Evolutionary conservation across 768 basidiomycete genomes (phyloP).

Genomic region (Gelatoporia subvermispora): DNA sequence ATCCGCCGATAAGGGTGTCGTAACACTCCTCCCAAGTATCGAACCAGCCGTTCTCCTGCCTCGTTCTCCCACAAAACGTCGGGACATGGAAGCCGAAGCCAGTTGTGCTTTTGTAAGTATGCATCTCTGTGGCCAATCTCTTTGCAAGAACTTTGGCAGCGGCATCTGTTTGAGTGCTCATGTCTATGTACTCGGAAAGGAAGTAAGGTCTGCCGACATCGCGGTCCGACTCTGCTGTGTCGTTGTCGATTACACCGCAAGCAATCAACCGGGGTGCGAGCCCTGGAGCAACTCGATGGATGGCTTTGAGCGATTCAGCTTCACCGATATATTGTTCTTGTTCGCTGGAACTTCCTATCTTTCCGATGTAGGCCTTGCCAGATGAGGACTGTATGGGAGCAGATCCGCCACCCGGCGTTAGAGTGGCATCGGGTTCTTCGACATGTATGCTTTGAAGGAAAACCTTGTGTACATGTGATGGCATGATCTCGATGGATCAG

Average conservation of each 20-base stretch:
- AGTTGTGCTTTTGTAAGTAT: slow-evolving; percentile 44
- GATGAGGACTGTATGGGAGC: slow-evolving; percentile 53
- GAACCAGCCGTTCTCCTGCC: slow-evolving; percentile 69
- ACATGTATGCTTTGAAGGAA: slow-evolving; percentile 41
- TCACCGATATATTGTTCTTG: slow-evolving; percentile 67
- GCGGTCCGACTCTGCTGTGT: slow-evolving; percentile 22
- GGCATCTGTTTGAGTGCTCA: slow-evolving; percentile 40
- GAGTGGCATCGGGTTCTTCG: slow-evolving; percentile 48
- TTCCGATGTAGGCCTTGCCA: slow-evolving; percentile 58
- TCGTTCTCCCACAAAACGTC: slow-evolving; percentile 73
- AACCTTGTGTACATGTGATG: slow-evolving; percentile 10
- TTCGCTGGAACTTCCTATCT: slow-evolving; percentile 48
- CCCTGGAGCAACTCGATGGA: slow-evolving; percentile 60
- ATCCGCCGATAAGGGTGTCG: slow-evolving; percentile 51
- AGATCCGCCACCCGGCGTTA: slow-evolving; percentile 31
- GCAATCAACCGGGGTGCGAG: slow-evolving; percentile 56
- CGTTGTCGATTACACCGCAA: slow-evolving; percentile 33
- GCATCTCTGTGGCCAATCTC: slow-evolving; percentile 64
- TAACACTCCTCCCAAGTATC: slow-evolving; percentile 69
- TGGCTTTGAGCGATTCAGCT: slow-evolving; percentile 61
- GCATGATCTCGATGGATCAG: neutral
- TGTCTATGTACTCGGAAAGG: slow-evolving; percentile 69
- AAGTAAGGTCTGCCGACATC: slow-evolving; percentile 50
- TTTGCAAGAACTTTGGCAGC: slow-evolving; percentile 50
- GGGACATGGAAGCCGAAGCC: slow-evolving; percentile 71